Evolutionary conservation across 768 basidiomycete species (phyloP).

Genomic region (Vararia minispora): DNA sequence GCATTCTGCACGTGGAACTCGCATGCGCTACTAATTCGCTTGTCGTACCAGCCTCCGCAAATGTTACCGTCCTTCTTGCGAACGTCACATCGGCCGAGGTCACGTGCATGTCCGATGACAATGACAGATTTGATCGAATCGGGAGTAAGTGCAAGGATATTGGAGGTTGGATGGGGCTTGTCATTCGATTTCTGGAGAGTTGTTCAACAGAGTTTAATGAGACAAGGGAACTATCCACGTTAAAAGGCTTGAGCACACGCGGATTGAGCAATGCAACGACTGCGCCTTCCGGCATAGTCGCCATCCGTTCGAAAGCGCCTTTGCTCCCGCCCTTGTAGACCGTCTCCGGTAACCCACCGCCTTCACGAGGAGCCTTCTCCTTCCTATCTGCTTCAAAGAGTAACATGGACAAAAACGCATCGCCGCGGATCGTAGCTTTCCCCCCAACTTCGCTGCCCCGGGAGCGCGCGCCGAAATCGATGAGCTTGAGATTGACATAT

Average conservation of each 20-base stretch:
- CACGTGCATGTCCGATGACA: slow-evolving; percentile 76
- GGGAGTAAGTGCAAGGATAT: slow-evolving; percentile 83
- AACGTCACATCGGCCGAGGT: slow-evolving; percentile 80
- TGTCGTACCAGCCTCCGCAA: slow-evolving; percentile 89
- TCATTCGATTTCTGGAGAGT: slow-evolving; percentile 32
- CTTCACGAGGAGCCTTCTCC: slow-evolving; percentile 41
- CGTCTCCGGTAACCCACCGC: slow-evolving; percentile 42
- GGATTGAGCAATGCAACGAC: slow-evolving; percentile 89
- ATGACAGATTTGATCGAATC: slow-evolving; percentile 69
- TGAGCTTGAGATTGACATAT: slow-evolving; percentile 78
- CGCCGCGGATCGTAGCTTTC: slow-evolving; percentile 57
- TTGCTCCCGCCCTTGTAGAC: slow-evolving; percentile 81
- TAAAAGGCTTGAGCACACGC: slow-evolving; percentile 73
- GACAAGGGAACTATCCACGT: slow-evolving; percentile 33
- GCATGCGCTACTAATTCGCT: slow-evolving; percentile 75
- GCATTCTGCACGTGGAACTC: slow-evolving; percentile 86
- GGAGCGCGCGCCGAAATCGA: slow-evolving; percentile 68
- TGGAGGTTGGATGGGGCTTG: slow-evolving; percentile 64
- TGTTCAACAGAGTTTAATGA: background rate
- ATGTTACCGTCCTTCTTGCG: slow-evolving; percentile 65
- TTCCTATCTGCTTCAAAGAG: slow-evolving; percentile 81
- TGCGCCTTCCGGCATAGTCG: slow-evolving; percentile 79
- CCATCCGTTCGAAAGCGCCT: slow-evolving; percentile 85
- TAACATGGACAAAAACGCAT: slow-evolving; percentile 72
- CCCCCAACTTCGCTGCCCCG: slow-evolving; percentile 40